Conservation (phyloP, 2,329 filamentous ascomycete species). For the Paraphoma sp. region DNA sequence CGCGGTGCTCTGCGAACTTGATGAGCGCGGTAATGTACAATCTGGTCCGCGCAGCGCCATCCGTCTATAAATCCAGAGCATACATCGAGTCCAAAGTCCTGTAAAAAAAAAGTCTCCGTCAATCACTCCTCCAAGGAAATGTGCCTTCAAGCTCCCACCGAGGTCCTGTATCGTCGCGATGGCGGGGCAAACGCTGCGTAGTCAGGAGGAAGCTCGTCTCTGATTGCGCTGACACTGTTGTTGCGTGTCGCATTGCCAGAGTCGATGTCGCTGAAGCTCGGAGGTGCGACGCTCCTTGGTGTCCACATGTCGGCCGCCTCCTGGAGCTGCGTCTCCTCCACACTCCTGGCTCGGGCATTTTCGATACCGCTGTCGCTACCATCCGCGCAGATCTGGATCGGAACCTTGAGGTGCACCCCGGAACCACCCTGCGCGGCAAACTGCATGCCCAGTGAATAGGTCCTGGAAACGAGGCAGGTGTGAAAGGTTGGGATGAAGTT, state of each 20-base stretch:
- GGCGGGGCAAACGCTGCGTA: constrained; percentile 31
- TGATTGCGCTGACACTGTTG: constrained; percentile 3
- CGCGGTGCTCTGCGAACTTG: not conserved
- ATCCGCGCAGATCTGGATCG: constrained; percentile 53
- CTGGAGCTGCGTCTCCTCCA: constrained; percentile 31
- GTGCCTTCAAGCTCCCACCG: constrained; percentile 2
- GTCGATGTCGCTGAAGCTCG: constrained; percentile 16
- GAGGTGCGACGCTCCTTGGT: constrained; percentile 44
- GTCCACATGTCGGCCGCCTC: constrained; percentile 44
- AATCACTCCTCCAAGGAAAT: too few species aligned
- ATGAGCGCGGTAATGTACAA: not conserved
- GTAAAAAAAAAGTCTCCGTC: too few species aligned
- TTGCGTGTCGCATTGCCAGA: not conserved
- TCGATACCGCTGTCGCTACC: constrained; percentile 43
- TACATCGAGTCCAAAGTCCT: too few species aligned
- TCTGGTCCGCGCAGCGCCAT: not conserved
- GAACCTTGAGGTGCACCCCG: constrained; percentile 51
- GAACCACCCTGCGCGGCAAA: constrained; percentile 56
- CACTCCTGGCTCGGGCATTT: constrained; percentile 39
- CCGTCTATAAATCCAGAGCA: too few species aligned
- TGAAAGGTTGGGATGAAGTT: constrained; percentile 74
- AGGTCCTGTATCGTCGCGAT: constrained; percentile 9
- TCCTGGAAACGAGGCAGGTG: constrained; percentile 69
- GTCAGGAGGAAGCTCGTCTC: constrained; percentile 38
- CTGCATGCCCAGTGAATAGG: constrained; percentile 66